Conservation (phyloP, 148 eudicot species). For the Cornus florida region DNA sequence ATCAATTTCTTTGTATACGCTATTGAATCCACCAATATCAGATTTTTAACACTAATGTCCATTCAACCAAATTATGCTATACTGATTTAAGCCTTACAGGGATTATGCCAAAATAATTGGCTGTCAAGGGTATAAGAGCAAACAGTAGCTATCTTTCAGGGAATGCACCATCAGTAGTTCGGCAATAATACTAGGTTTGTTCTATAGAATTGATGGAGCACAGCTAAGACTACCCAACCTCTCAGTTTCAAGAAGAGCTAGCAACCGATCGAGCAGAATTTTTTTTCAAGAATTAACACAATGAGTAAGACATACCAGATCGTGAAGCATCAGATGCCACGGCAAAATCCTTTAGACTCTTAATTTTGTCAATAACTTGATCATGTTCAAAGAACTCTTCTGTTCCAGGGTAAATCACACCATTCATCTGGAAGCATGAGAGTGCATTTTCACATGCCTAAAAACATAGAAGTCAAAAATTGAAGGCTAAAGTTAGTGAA, state of each 20-base stretch:
- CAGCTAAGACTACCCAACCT: not conserved
- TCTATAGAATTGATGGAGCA: not conserved
- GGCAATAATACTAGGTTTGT: not conserved
- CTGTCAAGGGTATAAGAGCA: not conserved
- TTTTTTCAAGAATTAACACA: not conserved
- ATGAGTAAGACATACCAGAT: constrained; percentile 38
- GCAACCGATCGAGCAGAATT: not conserved
- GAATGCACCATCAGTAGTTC: not conserved
- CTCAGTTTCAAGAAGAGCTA: not conserved
- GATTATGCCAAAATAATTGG: not conserved
- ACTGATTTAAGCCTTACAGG: not conserved
- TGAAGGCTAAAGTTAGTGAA: not conserved
- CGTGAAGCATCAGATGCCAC: constrained; percentile 39
- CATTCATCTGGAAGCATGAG: constrained; percentile 22
- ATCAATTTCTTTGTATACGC: not conserved
- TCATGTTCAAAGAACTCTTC: constrained; percentile 18
- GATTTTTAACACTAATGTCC: not conserved
- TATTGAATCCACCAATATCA: not conserved
- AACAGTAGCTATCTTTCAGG: not conserved
- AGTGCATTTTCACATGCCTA: constrained; percentile 76
- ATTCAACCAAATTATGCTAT: not conserved
- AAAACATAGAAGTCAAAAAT: not conserved
- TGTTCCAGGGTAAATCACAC: constrained; percentile 3
- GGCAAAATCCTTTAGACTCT: constrained; percentile 54
- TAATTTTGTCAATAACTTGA: constrained; percentile 34